Percentiles rank a stretch among this genome's conserved stretches.
phyloP scores from a whole-genome alignment of 495 filamentous ascomycete species.

The Xylaria scruposa region DNA sequence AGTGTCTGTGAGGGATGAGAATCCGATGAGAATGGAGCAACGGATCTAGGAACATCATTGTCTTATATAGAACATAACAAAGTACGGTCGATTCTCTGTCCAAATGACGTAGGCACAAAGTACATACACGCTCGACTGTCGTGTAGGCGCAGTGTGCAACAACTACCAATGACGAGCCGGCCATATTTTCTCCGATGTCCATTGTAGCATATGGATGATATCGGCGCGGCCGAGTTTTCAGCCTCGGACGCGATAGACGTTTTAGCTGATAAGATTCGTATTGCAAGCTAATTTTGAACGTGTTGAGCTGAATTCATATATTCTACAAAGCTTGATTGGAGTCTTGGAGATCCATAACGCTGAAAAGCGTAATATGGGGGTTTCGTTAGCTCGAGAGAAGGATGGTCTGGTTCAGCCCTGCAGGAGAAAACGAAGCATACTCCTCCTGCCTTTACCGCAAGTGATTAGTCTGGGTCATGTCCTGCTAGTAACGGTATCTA shows the following conservation, averaged over 20 bases:
- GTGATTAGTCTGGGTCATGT: not conserved
- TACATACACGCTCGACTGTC: not conserved
- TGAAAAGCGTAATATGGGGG: not conserved
- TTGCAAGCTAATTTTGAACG: not conserved
- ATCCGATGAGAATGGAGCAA: not conserved
- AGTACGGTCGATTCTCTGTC: not conserved
- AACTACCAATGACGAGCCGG: not conserved
- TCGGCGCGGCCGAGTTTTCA: not conserved
- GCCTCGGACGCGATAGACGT: not conserved
- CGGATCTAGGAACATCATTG: not conserved
- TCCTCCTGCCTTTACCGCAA: not conserved
- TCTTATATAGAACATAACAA: not conserved
- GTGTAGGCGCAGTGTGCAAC: not conserved
- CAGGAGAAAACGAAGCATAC: not conserved
- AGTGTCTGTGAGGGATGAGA: not conserved
- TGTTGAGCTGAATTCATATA: constrained; percentile 4
- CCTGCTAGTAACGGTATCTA: not conserved
- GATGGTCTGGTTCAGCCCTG: not conserved
- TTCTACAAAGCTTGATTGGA: not conserved
- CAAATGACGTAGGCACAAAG: not conserved
- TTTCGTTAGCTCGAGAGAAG: not conserved
- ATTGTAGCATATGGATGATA: not conserved
- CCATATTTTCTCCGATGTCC: not conserved
- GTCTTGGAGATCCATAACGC: not conserved
- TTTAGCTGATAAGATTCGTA: not conserved